Conservation (phyloP, 129 eudicot genomes). For the Pittosporum tobira region DNA sequence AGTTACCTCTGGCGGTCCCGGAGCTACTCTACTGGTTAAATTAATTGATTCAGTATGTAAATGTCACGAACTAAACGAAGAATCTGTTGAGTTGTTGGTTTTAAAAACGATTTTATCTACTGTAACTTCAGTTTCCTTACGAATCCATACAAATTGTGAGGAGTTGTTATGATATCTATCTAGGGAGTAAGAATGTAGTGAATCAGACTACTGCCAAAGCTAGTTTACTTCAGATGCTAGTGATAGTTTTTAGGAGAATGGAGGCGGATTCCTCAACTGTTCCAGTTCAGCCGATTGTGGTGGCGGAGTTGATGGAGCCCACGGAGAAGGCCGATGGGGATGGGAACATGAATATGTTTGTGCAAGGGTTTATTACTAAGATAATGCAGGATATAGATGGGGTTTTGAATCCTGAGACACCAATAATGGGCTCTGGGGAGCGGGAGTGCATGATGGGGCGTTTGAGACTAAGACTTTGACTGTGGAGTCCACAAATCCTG, state of each 20-base stretch:
- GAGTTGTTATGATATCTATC: slow-evolving; percentile 77
- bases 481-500: slow-evolving; percentile 62
- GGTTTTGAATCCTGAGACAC: slow-evolving; percentile 58
- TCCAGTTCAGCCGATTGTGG: slow-evolving; percentile 89
- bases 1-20: slow-evolving; percentile 47
- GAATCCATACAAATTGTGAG: slow-evolving; percentile 76
- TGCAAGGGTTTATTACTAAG: slow-evolving; percentile 70
- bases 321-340: slow-evolving; percentile 60
- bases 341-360: slow-evolving; percentile 43
- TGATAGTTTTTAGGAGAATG: slow-evolving; percentile 95
- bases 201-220: slow-evolving; percentile 95
- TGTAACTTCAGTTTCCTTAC: slow-evolving; percentile 62
- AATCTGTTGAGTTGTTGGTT: slow-evolving; percentile 55
- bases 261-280: slow-evolving; percentile 90
- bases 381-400: slow-evolving; percentile 92
- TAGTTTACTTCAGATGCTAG: slow-evolving; percentile 89
- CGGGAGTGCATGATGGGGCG: slow-evolving; percentile 77
- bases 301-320: slow-evolving; percentile 89
- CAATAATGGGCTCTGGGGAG: slow-evolving; percentile 31
- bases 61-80: slow-evolving; percentile 65
- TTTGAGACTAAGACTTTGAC: slow-evolving; percentile 72
- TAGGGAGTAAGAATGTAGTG: slow-evolving; percentile 80
- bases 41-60: slow-evolving; percentile 75
- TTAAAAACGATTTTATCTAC: slow-evolving; percentile 69
- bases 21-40: slow-evolving; percentile 44